A percentile compares a stretch with the other conserved stretches of the same genome.
These are phyloP conservation scores for Citeromyces nyonsensis DNA, from an alignment of 805 yeast species.

Conservation along the genomic window DNA sequence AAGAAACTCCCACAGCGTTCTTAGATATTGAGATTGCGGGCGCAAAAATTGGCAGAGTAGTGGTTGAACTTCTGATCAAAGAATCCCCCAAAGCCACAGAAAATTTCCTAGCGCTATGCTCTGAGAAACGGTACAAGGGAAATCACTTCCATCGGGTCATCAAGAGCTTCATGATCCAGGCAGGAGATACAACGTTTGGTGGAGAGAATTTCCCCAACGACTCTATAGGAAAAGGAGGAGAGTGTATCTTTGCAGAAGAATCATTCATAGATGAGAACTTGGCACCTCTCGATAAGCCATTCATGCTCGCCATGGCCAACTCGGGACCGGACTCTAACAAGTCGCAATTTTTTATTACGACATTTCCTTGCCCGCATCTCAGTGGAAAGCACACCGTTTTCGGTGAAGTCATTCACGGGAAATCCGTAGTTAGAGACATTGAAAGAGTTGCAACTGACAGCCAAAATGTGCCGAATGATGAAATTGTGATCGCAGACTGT, in stretches of 20 bases:
- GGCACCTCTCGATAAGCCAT: slow-evolving; percentile 19
- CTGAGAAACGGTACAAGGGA: slow-evolving; percentile 21
- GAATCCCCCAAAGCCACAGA: slow-evolving; percentile 41
- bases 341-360: slow-evolving; percentile 60
- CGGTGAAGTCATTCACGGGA: slow-evolving; percentile 56
- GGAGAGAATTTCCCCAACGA: slow-evolving; percentile 5
- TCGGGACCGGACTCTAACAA: slow-evolving; percentile 33
- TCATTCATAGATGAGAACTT: slow-evolving; percentile 44
- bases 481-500: slow-evolving; percentile 35
- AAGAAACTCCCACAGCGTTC: slow-evolving; percentile 12
- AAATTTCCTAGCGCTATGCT: slow-evolving; percentile 34
- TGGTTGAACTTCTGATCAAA: slow-evolving; percentile 29
- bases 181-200: slow-evolving; percentile 40
- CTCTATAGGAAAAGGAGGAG: slow-evolving; percentile 23
- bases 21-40: slow-evolving; percentile 36
- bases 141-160: slow-evolving; percentile 47
- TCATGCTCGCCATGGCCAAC: slow-evolving; percentile 52
- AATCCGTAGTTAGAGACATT: slow-evolving; percentile 50
- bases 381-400: slow-evolving; percentile 66
- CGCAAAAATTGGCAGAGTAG: slow-evolving; percentile 38
- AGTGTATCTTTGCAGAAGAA: slow-evolving; percentile 19
- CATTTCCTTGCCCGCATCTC: slow-evolving; percentile 58
- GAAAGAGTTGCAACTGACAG: slow-evolving; percentile 33
- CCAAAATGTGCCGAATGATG: slow-evolving; percentile 12
- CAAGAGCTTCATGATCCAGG: slow-evolving; percentile 57